Evolutionary conservation across 441 rosid species (phyloP).

Genomic region (Populus hybrid): DNA sequence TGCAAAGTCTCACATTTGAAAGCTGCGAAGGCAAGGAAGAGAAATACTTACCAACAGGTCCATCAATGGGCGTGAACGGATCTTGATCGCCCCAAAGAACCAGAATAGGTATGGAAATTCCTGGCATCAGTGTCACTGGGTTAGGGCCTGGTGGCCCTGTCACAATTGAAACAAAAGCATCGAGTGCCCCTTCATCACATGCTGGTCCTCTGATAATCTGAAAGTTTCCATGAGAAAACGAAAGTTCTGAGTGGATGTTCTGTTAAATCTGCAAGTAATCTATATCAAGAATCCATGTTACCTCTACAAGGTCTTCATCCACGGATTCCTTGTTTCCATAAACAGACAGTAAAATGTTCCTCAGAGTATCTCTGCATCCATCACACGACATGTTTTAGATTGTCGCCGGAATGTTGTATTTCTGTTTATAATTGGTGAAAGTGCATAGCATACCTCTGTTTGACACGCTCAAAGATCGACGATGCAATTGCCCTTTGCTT

Average conservation of each 20-base stretch:
- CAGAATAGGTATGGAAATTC: conserved; percentile 52
- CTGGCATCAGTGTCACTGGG: conserved; percentile 65
- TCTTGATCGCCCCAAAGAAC: conserved; percentile 88
- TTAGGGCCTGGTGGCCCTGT: conserved; percentile 96
- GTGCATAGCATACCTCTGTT: conserved; percentile 42
- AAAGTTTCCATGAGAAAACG: conserved; percentile 12
- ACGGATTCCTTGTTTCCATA: conserved; percentile 74
- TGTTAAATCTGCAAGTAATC: not conserved
- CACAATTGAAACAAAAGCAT: conserved; percentile 81
- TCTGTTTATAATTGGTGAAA: not conserved
- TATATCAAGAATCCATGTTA: conserved; percentile 11
- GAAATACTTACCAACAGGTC: conserved; percentile 86
- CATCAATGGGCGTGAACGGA: conserved; percentile 81
- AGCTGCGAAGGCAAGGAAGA: conserved; percentile 50
- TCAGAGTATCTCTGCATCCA: conserved; percentile 61
- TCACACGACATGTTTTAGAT: not conserved
- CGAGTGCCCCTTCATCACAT: conserved; percentile 79
- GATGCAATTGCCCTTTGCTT: conserved; percentile 66
- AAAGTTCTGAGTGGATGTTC: not conserved
- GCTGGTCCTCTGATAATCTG: conserved; percentile 85
- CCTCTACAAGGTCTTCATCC: conserved; percentile 83
- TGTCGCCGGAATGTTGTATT: not conserved
- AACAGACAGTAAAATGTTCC: conserved; percentile 54
- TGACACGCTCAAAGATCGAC: conserved; percentile 65
- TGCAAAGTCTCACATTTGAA: conserved; percentile 53